Conservation (phyloP, 1,284 basidiomycete species). For the Austroboletus niveus region DNA sequence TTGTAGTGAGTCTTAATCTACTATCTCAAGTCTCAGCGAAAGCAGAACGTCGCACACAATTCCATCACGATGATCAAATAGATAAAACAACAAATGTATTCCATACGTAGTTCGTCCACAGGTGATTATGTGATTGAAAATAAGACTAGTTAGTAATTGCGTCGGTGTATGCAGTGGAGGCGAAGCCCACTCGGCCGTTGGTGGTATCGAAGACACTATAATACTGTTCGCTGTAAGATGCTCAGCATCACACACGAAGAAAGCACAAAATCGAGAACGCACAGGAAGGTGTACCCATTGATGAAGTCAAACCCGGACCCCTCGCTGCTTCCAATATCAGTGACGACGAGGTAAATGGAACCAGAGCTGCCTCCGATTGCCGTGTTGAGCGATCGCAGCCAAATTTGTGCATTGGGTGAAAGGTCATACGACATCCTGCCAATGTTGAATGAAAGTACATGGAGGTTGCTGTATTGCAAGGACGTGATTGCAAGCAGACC, state of each 20-base stretch:
- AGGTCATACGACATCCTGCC: constrained; percentile 37
- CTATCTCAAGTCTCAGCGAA: too few species aligned
- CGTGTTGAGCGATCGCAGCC: constrained; percentile 47
- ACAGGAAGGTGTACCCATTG: constrained; percentile 35
- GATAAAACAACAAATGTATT: too few species aligned
- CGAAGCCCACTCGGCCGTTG: background rate
- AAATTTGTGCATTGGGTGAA: constrained; percentile 53
- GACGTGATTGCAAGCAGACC: constrained; percentile 42
- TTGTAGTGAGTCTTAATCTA: too few species aligned
- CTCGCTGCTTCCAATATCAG: constrained; percentile 25
- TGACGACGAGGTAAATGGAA: constrained; percentile 46
- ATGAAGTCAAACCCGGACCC: constrained; percentile 31
- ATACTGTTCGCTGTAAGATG: constrained; percentile 39
- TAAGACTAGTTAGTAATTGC: background rate
- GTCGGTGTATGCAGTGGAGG: background rate
- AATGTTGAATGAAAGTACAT: constrained; percentile 44
- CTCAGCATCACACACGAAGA: background rate
- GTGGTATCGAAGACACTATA: constrained; percentile 48
- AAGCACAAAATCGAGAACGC: constrained; percentile 4
- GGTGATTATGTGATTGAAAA: too few species aligned
- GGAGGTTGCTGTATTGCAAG: constrained; percentile 38
- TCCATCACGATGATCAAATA: too few species aligned
- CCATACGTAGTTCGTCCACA: too few species aligned
- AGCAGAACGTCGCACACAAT: too few species aligned
- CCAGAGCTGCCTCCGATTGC: constrained; percentile 38